Evolutionary conservation across 2,329 filamentous ascomycete genomes (phyloP).

Genomic region (Xenosphaeropsis pyriputrescens): DNA sequence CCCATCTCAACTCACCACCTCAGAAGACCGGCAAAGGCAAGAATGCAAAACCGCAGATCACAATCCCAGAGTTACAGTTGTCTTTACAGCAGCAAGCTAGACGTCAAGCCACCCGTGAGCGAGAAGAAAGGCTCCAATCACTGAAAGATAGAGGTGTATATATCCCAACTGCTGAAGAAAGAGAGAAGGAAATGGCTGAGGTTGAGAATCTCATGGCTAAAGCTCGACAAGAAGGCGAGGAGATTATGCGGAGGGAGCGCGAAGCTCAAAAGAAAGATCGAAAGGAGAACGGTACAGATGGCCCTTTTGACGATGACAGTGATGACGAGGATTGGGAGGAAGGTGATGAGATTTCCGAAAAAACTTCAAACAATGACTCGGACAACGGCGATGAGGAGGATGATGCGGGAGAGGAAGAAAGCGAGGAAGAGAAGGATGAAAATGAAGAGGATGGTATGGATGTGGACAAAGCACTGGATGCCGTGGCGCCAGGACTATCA

Average conservation of each 20-base stretch:
- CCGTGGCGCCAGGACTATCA: conserved; percentile 20
- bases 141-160: conserved; percentile 68
- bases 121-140: conserved; percentile 61
- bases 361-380: conserved; percentile 25
- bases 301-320: conserved; percentile 32
- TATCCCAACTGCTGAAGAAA: conserved; percentile 75
- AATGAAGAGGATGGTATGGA: conserved; percentile 9
- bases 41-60: conserved; percentile 42
- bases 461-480: conserved; percentile 9
- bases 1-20: conserved; percentile 49
- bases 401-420: conserved; percentile 16
- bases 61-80: conserved; percentile 51
- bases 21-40: conserved; percentile 31
- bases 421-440: conserved; percentile 25
- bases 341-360: conserved; percentile 21
- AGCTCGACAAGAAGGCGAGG: conserved; percentile 65
- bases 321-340: conserved; percentile 40
- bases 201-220: conserved; percentile 82
- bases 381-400: conserved; percentile 23
- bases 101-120: conserved; percentile 65
- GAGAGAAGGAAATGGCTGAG: conserved; percentile 65
- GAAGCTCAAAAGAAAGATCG: conserved; percentile 53
- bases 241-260: conserved; percentile 65
- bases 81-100: conserved; percentile 58
- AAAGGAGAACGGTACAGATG: conserved; percentile 26